Evolutionary conservation across 2,329 filamentous ascomycete species (phyloP).

Genomic region (Monilinia aucupariae): DNA sequence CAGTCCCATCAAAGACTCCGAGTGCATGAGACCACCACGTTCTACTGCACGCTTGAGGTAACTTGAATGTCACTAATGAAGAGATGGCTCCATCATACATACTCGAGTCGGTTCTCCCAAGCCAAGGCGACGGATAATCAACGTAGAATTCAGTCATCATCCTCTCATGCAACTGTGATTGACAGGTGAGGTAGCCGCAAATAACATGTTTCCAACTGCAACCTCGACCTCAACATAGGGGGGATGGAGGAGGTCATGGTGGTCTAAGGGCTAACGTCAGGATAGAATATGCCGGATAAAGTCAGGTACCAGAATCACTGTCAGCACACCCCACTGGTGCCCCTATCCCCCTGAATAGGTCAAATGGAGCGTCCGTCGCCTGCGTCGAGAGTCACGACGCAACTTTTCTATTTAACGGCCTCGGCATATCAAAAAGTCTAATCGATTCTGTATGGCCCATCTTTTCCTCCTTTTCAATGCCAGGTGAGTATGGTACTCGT

Average conservation of each 20-base stretch:
- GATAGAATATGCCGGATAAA: conserved; percentile 1
- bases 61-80: conserved; percentile 11
- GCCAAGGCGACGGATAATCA: neutral
- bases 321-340: neutral
- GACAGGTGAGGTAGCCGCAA: neutral
- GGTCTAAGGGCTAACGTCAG: conserved; percentile 1
- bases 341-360: conserved; percentile 5
- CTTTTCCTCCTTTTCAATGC: neutral
- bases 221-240: neutral
- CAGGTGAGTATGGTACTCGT: neutral
- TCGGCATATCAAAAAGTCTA: conserved; percentile 7
- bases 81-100: conserved; percentile 1
- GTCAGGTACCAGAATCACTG: neutral
- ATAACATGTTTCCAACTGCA: neutral
- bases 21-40: conserved; percentile 18
- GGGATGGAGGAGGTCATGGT: neutral
- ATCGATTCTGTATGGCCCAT: neutral
- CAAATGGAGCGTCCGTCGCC: conserved; percentile 11
- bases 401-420: neutral
- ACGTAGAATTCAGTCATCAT: conserved; percentile 2
- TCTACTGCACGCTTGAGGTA: conserved; percentile 16
- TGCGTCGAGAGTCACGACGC: neutral
- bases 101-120: neutral
- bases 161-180: conserved; percentile 5
- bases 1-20: conserved; percentile 11